phyloP scores from a whole-genome alignment of 805 yeast species.

The Debaryomyces prosopidis region DNA sequence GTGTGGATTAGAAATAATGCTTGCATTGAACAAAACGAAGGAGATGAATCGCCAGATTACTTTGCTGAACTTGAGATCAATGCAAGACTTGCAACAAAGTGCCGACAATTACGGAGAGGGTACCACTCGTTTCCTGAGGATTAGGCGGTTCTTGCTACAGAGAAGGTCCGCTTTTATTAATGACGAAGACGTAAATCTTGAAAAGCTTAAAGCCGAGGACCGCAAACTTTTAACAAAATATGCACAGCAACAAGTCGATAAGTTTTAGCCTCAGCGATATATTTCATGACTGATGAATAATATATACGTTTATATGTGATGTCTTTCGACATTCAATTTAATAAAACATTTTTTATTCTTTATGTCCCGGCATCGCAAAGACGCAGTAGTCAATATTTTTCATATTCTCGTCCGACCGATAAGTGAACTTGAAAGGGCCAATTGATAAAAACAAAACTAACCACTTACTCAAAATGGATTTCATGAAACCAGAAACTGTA shows the following conservation, averaged over 20 bases:
- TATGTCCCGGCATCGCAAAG: too few species aligned
- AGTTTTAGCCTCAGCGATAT: constrained; percentile 4
- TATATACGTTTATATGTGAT: too few species aligned
- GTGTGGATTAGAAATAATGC: constrained; percentile 34
- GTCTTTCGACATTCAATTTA: too few species aligned
- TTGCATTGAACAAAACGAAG: constrained; percentile 35
- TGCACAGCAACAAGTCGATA: constrained; percentile 27
- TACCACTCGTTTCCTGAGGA: constrained; percentile 26
- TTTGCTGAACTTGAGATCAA: constrained; percentile 26
- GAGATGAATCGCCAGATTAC: constrained; percentile 26
- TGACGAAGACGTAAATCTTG: constrained; percentile 15
- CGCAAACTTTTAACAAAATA: constrained; percentile 30
- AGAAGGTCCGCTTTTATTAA: constrained; percentile 28
- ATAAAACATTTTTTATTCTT: too few species aligned
- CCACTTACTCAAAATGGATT: constrained; percentile 59
- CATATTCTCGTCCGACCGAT: too few species aligned
- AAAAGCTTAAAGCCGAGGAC: constrained; percentile 22
- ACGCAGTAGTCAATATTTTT: too few species aligned
- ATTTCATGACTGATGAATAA: too few species aligned
- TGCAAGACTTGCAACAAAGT: constrained; percentile 28
- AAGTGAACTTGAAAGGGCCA: too few species aligned
- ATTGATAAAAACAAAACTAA: not conserved
- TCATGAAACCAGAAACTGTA: constrained; percentile 78
- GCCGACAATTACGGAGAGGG: constrained; percentile 29
- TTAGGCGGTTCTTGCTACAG: constrained; percentile 33